Percentiles rank a stretch among this genome's conserved stretches.
These are phyloP conservation scores for Dendrocalamus sinicus DNA, from an alignment of 176 grass and related monocot species.

Conservation along the genomic window DNA sequence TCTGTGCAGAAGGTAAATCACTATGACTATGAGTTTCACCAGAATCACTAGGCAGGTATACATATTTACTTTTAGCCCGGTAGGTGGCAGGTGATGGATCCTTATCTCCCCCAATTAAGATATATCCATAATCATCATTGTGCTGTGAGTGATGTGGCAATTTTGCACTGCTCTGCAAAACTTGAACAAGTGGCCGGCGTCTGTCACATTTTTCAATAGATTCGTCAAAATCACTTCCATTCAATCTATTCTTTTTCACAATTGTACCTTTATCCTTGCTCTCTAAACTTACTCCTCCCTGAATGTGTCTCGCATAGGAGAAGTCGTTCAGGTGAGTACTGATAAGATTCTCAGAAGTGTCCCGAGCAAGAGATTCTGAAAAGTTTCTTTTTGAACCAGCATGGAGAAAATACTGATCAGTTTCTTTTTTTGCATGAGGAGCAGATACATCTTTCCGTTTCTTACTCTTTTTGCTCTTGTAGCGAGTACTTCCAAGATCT, in stretches of 20 bases:
- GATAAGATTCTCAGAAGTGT: slow-evolving; percentile 41
- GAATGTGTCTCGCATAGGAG: slow-evolving; percentile 46
- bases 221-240: slow-evolving; percentile 65
- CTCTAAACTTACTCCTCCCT: slow-evolving; percentile 39
- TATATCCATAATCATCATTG: slow-evolving; percentile 53
- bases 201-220: slow-evolving; percentile 73
- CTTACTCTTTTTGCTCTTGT: slow-evolving; percentile 80
- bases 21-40: slow-evolving; percentile 66
- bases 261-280: slow-evolving; percentile 43
- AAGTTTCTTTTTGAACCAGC: slow-evolving; percentile 62
- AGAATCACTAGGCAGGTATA: slow-evolving; percentile 74
- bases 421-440: slow-evolving; percentile 51
- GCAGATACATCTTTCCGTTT: slow-evolving; percentile 56
- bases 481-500: slow-evolving; percentile 74
- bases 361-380: slow-evolving; percentile 40
- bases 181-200: slow-evolving; percentile 56
- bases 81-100: slow-evolving; percentile 48
- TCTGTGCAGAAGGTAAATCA: slow-evolving; percentile 58
- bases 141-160: slow-evolving; percentile 46
- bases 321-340: slow-evolving; percentile 51
- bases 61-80: slow-evolving; percentile 55
- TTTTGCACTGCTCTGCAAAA: slow-evolving; percentile 69
- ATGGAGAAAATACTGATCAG: slow-evolving; percentile 51
- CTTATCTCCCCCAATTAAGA: slow-evolving; percentile 53
- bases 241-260: slow-evolving; percentile 60